Evolutionary conservation across 768 basidiomycete genomes (phyloP), one percentile per base, ranked within the genome.

Genomic region (Macrolepiota dolichaula): DNA sequence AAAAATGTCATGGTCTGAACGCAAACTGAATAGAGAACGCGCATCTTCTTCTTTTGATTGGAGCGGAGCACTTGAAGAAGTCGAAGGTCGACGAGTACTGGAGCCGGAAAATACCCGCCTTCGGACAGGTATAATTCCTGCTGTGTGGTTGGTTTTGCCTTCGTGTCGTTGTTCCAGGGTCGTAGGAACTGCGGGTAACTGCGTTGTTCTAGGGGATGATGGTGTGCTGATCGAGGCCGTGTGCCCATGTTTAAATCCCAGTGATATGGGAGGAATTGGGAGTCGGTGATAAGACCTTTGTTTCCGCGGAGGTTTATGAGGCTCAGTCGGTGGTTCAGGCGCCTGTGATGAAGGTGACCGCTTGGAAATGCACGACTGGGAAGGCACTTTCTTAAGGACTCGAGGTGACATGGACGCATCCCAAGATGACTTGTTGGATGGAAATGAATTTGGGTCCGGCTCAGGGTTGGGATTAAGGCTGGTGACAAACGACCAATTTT

Each of bases 101-200:
- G 84, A 80, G 38, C 80, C 78, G 17, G 88, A 89, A 66, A 89
- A 89, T 12, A 90, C 70, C n/a, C 88, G 81, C 66, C 81, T 85
- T 56, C 85, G 72, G 19, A 73, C 70, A 15, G 73, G 69, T 17
- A 71, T 66, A 17, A 69, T 60, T 25, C 62, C 56, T 13, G 69
- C 47, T 35, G 52, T 55, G 24, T 64, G 53, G 56, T 71, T 72
- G 42, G 70, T 68, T 6, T 68, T 57, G 53, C 72, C 73, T n/a
- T 68, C 70, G 62, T 72, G 70, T 58, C 70, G 75, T 60, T 65
- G 63, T 56, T 68, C 68, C 35, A 64, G 59, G 36, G 47, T 69
- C 61, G 59, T 66, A 62, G 57, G 19, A 24, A 63, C 44, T 12
- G 51, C 47, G 40, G 53, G 27, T 50, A 64, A 49, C 25, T 72